phyloP scores from a whole-genome alignment of 148 eudicot species.

The Tetragonia tetragonoides region DNA sequence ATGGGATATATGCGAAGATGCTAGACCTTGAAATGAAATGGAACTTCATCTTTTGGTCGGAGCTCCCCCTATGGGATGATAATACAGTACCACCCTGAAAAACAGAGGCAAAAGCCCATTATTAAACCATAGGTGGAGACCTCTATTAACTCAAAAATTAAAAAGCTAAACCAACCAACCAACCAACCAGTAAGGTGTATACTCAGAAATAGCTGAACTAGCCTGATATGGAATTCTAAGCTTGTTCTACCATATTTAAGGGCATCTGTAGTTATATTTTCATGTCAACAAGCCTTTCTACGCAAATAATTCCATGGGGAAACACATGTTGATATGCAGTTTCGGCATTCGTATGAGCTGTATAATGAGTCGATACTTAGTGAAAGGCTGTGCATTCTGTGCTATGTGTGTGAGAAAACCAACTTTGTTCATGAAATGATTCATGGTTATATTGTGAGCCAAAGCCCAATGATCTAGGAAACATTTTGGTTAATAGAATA shows the following conservation, averaged over 20 bases:
- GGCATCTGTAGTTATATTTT: neutral
- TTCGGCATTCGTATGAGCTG: neutral
- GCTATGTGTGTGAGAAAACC: neutral
- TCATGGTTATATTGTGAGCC: conserved; percentile 1
- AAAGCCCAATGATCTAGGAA: no score
- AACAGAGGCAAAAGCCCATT: neutral
- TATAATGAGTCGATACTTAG: neutral
- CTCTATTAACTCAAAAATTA: neutral
- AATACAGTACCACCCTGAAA: neutral
- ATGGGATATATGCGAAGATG: neutral
- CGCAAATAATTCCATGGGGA: neutral
- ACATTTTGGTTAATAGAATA: no score
- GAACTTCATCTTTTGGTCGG: neutral
- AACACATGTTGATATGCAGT: neutral
- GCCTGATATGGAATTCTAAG: neutral
- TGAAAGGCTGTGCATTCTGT: neutral
- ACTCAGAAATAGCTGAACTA: neutral
- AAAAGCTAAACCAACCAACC: neutral
- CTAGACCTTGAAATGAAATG: neutral
- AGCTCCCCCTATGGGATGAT: neutral
- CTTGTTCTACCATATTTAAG: neutral
- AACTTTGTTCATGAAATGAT: neutral
- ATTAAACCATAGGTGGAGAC: no score
- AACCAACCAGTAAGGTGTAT: neutral
- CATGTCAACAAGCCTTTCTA: neutral